These are phyloP conservation scores for Thalassiosira exigua DNA, from an alignment of 352 stramenopile genomes.

Conservation along the genomic window DNA sequence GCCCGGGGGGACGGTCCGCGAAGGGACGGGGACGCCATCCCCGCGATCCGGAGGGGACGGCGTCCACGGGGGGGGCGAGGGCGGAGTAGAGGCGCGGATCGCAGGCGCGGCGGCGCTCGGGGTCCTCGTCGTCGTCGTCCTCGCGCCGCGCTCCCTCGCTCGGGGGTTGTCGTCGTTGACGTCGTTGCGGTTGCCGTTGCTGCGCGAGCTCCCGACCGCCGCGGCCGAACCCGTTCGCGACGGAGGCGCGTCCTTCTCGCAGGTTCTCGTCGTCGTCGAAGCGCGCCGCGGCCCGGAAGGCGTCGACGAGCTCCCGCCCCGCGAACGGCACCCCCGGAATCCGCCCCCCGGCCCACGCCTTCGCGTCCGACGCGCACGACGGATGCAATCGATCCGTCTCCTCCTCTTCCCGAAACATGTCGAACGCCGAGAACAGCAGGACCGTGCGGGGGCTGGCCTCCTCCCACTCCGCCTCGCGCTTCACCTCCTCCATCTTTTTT, in stretches of 20 bases:
- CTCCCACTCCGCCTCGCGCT: conserved; percentile 78
- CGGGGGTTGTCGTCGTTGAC: conserved; percentile 11
- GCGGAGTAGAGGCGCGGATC: conserved; percentile 54
- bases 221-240: background rate
- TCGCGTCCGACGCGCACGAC: conserved; percentile 32
- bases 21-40: conserved; percentile 75
- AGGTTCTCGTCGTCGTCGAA: no score
- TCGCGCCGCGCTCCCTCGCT: background rate
- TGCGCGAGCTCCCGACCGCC: background rate
- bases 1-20: conserved; percentile 70
- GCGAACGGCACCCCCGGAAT: conserved; percentile 67
- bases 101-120: no score
- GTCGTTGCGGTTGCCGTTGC: background rate
- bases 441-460: conserved; percentile 78
- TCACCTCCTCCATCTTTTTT: conserved; percentile 76
- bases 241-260: background rate
- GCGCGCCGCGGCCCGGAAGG: background rate
- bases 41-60: conserved; percentile 58
- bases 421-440: conserved; percentile 60
- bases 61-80: conserved; percentile 78
- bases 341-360: conserved; percentile 35
- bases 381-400: conserved; percentile 32
- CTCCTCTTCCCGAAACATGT: conserved; percentile 7
- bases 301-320: conserved; percentile 61
- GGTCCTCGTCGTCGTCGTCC: background rate